These are phyloP conservation scores for Saxispiralis lemnorum DNA, from an alignment of 495 filamentous ascomycete genomes.

Conservation along the genomic window DNA sequence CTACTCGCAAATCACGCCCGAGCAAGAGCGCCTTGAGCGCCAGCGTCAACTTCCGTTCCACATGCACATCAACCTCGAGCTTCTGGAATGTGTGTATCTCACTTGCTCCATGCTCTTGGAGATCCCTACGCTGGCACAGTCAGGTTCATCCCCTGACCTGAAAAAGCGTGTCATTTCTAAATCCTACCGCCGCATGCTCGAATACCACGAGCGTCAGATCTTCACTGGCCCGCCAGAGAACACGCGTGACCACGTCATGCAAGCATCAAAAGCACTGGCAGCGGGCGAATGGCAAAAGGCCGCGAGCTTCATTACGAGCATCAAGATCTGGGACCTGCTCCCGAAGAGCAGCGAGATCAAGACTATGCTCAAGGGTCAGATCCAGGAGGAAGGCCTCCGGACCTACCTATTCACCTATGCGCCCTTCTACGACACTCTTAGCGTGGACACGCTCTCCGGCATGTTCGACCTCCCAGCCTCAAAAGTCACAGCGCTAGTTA, in stretches of 20 bases:
- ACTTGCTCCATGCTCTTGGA: constrained; percentile 98
- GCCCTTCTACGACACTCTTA: constrained; percentile 94
- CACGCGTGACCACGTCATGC: constrained; percentile 96
- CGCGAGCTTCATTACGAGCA: constrained; percentile 75
- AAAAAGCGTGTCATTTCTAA: constrained; percentile 98
- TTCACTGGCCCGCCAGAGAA: constrained; percentile 98
- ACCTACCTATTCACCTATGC: constrained; percentile 99
- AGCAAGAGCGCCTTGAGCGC: constrained; percentile 90
- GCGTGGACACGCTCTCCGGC: constrained; percentile 59
- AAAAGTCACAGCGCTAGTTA: constrained; percentile 86
- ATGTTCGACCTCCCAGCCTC: constrained; percentile 91
- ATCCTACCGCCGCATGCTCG: constrained; percentile 95
- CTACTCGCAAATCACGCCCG: constrained; percentile 82
- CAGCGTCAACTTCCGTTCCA: constrained; percentile 97
- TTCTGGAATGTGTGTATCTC: constrained; percentile 94
- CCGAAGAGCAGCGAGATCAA: constrained; percentile 78
- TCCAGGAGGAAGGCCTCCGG: constrained; percentile 91
- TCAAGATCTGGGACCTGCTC: constrained; percentile 99
- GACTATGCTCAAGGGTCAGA: constrained; percentile 88
- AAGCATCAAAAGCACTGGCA: constrained; percentile 87
- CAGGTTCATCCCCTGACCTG: constrained; percentile 86
- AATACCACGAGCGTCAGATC: constrained; percentile 98
- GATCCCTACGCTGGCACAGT: constrained; percentile 90
- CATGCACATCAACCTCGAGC: constrained; percentile 98
- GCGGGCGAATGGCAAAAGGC: constrained; percentile 97